These are phyloP conservation scores for Gypsophila paniculata DNA, from an alignment of 179 eudicot species.

Conservation along the genomic window DNA sequence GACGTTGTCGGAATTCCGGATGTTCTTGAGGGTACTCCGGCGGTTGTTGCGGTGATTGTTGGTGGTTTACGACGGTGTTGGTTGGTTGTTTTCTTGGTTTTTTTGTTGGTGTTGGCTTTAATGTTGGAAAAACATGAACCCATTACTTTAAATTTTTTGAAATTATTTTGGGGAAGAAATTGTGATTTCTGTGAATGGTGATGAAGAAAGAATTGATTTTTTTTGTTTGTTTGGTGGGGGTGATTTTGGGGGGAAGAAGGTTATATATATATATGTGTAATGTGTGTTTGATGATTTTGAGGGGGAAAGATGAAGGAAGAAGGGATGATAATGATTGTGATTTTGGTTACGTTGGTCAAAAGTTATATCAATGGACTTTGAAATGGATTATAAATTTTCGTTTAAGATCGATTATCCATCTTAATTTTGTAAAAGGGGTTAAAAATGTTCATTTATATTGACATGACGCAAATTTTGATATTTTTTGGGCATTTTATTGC, in stretches of 20 bases:
- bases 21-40: slow-evolving; percentile 16
- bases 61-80: slow-evolving; percentile 32
- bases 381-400: too few relatives aligned
- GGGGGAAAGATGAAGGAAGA: slow-evolving; percentile 47
- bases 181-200: background rate
- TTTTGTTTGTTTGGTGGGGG: background rate
- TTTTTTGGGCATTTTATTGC: too few relatives aligned
- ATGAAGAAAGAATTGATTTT: slow-evolving; percentile 9
- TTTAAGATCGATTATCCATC: too few relatives aligned
- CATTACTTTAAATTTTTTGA: slow-evolving; percentile 34
- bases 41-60: slow-evolving; percentile 15
- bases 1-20: slow-evolving; percentile 15
- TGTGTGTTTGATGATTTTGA: slow-evolving; percentile 15
- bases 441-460: too few relatives aligned
- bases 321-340: slow-evolving; percentile 21
- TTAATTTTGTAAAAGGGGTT: too few relatives aligned
- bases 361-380: slow-evolving; percentile 7
- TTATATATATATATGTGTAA: too few relatives aligned
- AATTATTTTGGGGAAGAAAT: too few relatives aligned
- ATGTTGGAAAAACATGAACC: slow-evolving; percentile 69
- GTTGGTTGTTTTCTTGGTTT: slow-evolving; percentile 10
- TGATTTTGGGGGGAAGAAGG: too few relatives aligned
- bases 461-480: too few relatives aligned
- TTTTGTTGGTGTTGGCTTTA: slow-evolving; percentile 60
- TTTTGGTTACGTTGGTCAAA: slow-evolving; percentile 21